Percentiles rank a stretch among this genome's conserved stretches.
These are phyloP conservation scores for Magnusiomyces suaveolens DNA, from an alignment of 1,139 yeast species.

Conservation along the genomic window DNA sequence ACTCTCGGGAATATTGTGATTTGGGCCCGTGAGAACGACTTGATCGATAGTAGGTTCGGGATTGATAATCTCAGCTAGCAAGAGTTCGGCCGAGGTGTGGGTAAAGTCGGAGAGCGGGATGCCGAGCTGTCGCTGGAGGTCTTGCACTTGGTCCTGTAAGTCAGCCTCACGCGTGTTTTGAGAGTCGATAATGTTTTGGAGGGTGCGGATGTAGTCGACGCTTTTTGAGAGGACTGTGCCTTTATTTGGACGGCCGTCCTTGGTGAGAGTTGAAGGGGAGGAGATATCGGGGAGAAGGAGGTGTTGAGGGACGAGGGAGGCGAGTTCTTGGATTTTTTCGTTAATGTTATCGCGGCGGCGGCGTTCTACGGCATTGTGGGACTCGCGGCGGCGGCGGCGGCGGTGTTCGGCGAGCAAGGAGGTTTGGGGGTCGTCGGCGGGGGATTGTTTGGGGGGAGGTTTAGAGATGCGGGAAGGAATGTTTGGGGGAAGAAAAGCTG, in stretches of 20 bases:
- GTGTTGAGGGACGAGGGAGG: constrained; percentile 52
- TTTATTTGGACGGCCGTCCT: constrained; percentile 87
- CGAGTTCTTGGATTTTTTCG: constrained; percentile 76
- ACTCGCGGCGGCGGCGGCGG: constrained; percentile 38
- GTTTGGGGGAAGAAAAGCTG: no score
- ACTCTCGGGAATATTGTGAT: neutral
- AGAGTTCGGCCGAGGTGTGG: constrained; percentile 72
- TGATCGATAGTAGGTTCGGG: neutral
- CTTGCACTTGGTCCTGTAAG: constrained; percentile 50
- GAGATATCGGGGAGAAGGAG: no score
- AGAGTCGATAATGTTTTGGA: constrained; percentile 64
- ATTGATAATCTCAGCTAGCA: constrained; percentile 48
- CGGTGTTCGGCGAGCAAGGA: constrained; percentile 24
- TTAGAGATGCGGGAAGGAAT: no score
- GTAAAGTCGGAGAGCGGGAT: constrained; percentile 42
- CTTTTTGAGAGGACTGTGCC: constrained; percentile 81
- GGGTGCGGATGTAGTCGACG: constrained; percentile 67
- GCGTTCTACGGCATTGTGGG: constrained; percentile 43
- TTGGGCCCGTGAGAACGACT: neutral
- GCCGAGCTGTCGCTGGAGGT: constrained; percentile 39
- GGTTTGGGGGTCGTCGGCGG: neutral
- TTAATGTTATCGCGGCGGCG: constrained; percentile 82
- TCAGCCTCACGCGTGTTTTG: constrained; percentile 54
- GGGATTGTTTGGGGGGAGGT: no score
- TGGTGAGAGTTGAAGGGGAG: constrained; percentile 53